Conservation (phyloP, 345 rosid species). For the Tarenaya hassleriana region DNA sequence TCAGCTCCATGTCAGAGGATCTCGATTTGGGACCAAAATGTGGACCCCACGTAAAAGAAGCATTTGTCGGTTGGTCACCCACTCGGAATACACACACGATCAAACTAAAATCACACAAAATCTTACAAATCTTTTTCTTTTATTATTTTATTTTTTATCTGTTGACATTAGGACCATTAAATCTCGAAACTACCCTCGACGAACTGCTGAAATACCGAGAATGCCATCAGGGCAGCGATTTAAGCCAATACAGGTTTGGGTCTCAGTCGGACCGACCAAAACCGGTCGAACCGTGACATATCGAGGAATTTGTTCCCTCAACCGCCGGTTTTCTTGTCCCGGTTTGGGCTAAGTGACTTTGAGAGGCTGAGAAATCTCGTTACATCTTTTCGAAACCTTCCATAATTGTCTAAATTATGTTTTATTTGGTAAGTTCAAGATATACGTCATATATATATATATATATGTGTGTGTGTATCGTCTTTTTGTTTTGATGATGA, state of each 20-base stretch:
- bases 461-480: no score
- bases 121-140: conserved; percentile 15
- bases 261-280: conserved; percentile 39
- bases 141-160: conserved; percentile 8
- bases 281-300: conserved; percentile 27
- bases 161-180: conserved; percentile 38
- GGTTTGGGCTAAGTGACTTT: conserved; percentile 20
- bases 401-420: conserved; percentile 17
- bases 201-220: conserved; percentile 18
- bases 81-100: conserved; percentile 46
- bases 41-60: conserved; percentile 31
- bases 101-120: not conserved
- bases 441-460: no score
- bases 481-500: no score
- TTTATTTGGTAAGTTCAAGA: not conserved
- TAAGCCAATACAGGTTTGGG: conserved; percentile 40
- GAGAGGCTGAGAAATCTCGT: conserved; percentile 25
- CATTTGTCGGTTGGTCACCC: conserved; percentile 71
- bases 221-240: conserved; percentile 32
- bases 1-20: conserved; percentile 31
- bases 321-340: conserved; percentile 29
- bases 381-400: conserved; percentile 26
- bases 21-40: conserved; percentile 13
- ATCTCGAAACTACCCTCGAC: conserved; percentile 19
- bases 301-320: conserved; percentile 28